phyloP scores from a whole-genome alignment of 1,284 basidiomycete genomes.

The Cryptococcus sp. region DNA sequence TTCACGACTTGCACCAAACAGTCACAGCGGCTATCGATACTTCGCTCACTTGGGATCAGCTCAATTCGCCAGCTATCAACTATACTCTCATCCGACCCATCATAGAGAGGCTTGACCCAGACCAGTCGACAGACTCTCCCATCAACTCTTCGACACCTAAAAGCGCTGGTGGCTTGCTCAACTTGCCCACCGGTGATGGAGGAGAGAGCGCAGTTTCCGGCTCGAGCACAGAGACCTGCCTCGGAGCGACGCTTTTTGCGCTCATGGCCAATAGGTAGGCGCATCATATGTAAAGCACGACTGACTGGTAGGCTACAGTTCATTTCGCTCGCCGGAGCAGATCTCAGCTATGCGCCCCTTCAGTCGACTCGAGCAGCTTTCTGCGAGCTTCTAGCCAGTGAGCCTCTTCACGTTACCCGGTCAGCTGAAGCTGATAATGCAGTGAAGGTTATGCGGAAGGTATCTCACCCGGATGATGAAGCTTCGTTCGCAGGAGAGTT shows the following conservation, averaged over 20 bases:
- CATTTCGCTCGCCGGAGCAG: constrained; percentile 51
- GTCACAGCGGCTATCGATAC: constrained; percentile 54
- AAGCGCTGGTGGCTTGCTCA: constrained; percentile 1
- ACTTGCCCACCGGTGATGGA: not conserved
- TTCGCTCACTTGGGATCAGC: constrained; percentile 73
- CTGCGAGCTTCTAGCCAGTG: constrained; percentile 70
- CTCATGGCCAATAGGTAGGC: constrained; percentile 42
- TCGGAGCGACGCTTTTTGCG: constrained; percentile 21
- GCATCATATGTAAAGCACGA: not conserved
- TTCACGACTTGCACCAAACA: constrained; percentile 37
- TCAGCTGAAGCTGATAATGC: not conserved
- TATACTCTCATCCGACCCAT: constrained; percentile 74
- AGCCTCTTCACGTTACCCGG: constrained; percentile 8
- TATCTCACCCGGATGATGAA: constrained; percentile 55
- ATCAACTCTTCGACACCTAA: constrained; percentile 56
- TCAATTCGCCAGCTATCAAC: constrained; percentile 75
- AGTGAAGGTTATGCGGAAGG: constrained; percentile 70
- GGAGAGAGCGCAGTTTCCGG: not conserved
- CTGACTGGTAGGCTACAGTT: constrained; percentile 54
- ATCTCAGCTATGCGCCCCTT: constrained; percentile 69
- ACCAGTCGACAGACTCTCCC: not conserved
- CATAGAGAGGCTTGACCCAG: constrained; percentile 64
- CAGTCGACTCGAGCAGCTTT: constrained; percentile 65
- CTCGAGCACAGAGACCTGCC: constrained; percentile 6
- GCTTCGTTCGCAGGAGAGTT: constrained; percentile 68